Evolutionary conservation across 2,329 filamentous ascomycete species (phyloP), one percentile per base, ranked within the genome.

Genomic region (Xylariales sp.): DNA sequence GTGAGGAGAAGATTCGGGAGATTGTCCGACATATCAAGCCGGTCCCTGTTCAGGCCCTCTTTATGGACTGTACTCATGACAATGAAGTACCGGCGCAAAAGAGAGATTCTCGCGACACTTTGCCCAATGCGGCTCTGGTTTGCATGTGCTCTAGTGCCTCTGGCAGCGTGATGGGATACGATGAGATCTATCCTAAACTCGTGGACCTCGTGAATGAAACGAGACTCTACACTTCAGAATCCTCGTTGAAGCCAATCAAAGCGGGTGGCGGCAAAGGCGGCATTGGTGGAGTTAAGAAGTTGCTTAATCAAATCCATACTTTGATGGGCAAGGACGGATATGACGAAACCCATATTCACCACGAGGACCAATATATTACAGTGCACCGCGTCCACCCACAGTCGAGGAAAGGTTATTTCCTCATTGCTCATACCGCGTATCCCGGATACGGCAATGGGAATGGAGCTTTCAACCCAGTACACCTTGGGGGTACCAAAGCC

Each of bases 1-100:
- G 59, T 12, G 54, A 61, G 6, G 54, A 61, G 6, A 56, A 63
- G 18, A 65, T 68, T 21, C 67, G 71, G 24, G 84, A 91, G 51
- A 76, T 86, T 14, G 74, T 95, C 48, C 85, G 83, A 47, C 83
- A 76, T 44, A 90, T 98, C 61, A 87, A 88, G 48, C 83, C 85
- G n/a, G 86, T 81, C 4, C 88, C 90, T 4, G 85, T 97, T 0
- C 90, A 95, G 48, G 93, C 91, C 1, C 69, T 98, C 1, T 96
- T 98, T 63, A 97, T 97, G 89, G 94, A 98, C 59, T 98, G 94
- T 62, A 98, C 94, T 0, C 93, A 98, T 60, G 93, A 98, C 65
- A 98, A 98, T 52, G 91, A 98, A 65, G 85, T 88, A 3, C 93
- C 93, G 1, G 88, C 91, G 1, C 91, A 98, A 62, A 96, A 96